Conservation (phyloP, 306 rosid genomes). For the Pyrus communis region DNA sequence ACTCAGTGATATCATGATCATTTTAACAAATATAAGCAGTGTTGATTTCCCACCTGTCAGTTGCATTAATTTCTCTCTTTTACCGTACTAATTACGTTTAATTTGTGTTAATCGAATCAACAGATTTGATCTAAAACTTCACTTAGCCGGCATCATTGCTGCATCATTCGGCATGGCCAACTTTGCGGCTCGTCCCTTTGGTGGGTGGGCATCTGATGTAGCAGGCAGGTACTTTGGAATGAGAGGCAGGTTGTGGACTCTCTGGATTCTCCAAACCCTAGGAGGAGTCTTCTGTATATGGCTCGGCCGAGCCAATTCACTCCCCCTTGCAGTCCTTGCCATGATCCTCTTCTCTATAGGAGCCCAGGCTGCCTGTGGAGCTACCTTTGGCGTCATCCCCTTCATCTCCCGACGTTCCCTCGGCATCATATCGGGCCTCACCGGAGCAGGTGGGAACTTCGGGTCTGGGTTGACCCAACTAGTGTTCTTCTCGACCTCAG, state of each 20-base stretch:
- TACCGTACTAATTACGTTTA: neutral
- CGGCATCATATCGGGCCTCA: conserved; percentile 68
- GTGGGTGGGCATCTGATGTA: conserved; percentile 58
- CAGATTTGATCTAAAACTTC: conserved; percentile 65
- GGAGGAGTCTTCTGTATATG: conserved; percentile 87
- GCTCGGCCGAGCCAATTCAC: conserved; percentile 65
- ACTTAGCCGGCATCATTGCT: conserved; percentile 69
- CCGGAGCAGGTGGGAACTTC: conserved; percentile 84
- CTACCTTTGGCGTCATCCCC: conserved; percentile 75
- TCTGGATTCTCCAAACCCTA: conserved; percentile 69
- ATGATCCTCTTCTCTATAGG: conserved; percentile 89
- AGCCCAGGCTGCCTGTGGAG: conserved; percentile 90
- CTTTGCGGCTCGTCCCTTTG: conserved; percentile 68
- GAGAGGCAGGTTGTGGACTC: conserved; percentile 79
- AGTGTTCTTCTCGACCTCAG: conserved; percentile 54
- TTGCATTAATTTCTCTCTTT: neutral
- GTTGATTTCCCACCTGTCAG: no score
- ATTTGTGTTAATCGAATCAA: neutral
- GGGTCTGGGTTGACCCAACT: conserved; percentile 82
- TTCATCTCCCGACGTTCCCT: conserved; percentile 74
- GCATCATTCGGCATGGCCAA: conserved; percentile 95
- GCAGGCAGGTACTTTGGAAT: conserved; percentile 65
- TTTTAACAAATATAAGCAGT: no score
- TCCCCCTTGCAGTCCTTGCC: conserved; percentile 47
- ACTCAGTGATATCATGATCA: no score